These are phyloP conservation scores for Huntiella abstrusa DNA, from an alignment of 2,329 filamentous ascomycete species.

Conservation along the genomic window DNA sequence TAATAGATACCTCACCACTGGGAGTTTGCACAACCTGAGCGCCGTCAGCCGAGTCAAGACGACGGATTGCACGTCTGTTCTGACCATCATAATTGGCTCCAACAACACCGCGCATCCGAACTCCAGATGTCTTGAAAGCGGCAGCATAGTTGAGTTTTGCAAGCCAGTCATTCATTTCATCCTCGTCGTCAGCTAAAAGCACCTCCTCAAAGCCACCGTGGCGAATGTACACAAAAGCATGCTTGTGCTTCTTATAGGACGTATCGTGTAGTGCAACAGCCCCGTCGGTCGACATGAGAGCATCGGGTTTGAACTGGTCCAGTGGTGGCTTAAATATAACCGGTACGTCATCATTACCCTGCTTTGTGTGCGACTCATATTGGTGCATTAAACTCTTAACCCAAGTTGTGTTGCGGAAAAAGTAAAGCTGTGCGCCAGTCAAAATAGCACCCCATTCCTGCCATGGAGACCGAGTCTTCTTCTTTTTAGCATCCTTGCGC, in stretches of 20 bases:
- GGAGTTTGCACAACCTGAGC: conserved; percentile 46
- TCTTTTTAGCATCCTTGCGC: conserved; percentile 87
- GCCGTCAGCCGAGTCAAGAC: conserved; percentile 45
- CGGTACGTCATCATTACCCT: conserved; percentile 54
- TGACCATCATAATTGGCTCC: conserved; percentile 76
- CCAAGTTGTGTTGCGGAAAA: conserved; percentile 88
- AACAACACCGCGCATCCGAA: conserved; percentile 73
- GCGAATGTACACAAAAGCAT: conserved; percentile 80
- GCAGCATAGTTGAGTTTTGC: conserved; percentile 92
- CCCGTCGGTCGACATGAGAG: conserved; percentile 79
- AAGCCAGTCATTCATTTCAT: conserved; percentile 92
- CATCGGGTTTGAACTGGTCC: conserved; percentile 83
- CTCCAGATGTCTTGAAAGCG: conserved; percentile 78
- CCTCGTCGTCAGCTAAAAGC: conserved; percentile 73
- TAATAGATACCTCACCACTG: conserved; percentile 54
- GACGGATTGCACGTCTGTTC: conserved; percentile 48
- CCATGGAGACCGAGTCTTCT: conserved; percentile 88
- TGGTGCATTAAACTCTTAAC: conserved; percentile 81
- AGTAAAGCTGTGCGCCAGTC: conserved; percentile 90
- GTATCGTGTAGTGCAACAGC: conserved; percentile 75
- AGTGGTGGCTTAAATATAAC: conserved; percentile 82
- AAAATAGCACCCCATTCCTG: conserved; percentile 96
- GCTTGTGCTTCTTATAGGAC: conserved; percentile 85
- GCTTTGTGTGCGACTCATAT: conserved; percentile 63
- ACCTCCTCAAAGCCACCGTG: conserved; percentile 78